Conservation (phyloP, 169 alveolate genomes). For the Cytauxzoon felis region DNA sequence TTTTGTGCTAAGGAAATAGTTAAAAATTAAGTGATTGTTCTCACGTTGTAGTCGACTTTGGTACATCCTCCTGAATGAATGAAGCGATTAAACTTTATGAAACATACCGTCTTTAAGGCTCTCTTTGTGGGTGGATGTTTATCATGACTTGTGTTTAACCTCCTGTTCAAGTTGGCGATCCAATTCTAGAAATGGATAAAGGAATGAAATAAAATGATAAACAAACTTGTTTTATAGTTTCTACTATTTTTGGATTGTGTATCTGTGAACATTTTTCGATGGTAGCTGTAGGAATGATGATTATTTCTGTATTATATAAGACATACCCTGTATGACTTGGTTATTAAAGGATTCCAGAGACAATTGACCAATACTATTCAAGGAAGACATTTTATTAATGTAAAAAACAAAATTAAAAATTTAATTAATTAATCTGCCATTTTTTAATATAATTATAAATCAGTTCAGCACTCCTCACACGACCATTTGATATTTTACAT, state of each 20-base stretch:
- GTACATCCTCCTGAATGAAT: too few species aligned
- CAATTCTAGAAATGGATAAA: background rate
- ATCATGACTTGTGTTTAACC: constrained; percentile 6
- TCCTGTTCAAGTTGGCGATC: constrained; percentile 25
- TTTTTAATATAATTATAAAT: background rate
- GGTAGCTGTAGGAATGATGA: constrained; percentile 25
- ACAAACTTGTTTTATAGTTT: constrained; percentile 51
- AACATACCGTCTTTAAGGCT: too few species aligned
- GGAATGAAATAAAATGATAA: background rate
- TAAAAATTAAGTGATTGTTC: too few species aligned
- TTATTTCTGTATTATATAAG: background rate
- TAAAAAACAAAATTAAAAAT: background rate
- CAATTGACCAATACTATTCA: constrained; percentile 15
- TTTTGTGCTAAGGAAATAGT: background rate
- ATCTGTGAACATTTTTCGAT: constrained; percentile 44
- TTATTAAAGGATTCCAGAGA: constrained; percentile 42
- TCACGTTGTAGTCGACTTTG: too few species aligned
- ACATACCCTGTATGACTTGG: constrained; percentile 43
- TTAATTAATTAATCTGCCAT: background rate
- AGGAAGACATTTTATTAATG: constrained; percentile 1
- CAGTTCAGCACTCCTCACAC: too few species aligned
- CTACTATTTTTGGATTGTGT: constrained; percentile 31
- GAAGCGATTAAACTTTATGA: too few species aligned
- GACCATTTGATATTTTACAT: too few species aligned
- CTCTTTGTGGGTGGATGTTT: too few species aligned